Evolutionary conservation across 2,329 filamentous ascomycete species (phyloP), one percentile per base, ranked within the genome.

Genomic region (Raffaelea deltoideospora): DNA sequence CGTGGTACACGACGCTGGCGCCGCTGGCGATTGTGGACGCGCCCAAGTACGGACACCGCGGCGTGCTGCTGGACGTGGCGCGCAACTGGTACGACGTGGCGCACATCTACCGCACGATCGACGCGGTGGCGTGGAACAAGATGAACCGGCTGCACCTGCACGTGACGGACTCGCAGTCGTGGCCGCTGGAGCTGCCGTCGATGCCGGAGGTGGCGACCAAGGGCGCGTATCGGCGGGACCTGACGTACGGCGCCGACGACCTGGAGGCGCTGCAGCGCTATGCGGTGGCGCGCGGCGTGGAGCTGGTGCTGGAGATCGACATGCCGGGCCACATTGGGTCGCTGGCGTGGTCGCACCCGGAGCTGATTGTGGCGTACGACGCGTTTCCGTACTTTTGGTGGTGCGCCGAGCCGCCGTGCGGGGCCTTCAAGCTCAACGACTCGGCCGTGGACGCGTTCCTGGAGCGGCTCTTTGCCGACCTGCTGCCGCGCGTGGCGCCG

Each of bases 71-170:
- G 47, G 86, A 93, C 50, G 74, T 84, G 30, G 68, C 80, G 3
- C 68, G 86, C 40, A 78, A 76, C 49, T 90, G 68, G 58, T 82
- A 79, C 55, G 66, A 72, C 1, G 59, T 82, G 19, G 53, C 63
- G 4, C 72, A 81, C 48, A 76, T 93, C 46, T 66, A 76, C 49
- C 73, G 76, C 35, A 83, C 76, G 37, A 81, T 94, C 45, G 81
- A 92, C 50, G 79, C 75, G 29, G 58, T 81, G 45, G 63, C 79
- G 2, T 85, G 75, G 69, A 84, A 77, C 61, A 90, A 92, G 61
- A 69, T 90, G 64, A 90, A 90, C 58, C 67, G 76, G 6, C 65
- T 92, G 38, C 84, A 90, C 56, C 62, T 88, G 37, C 84, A 92
- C 60, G 67, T 79, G 39, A 90, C 82, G 5, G 84, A 92, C 55